Evolutionary conservation across 345 rosid species (phyloP), one percentile per base, ranked within the genome.

Genomic region (Syzygium jambos): DNA sequence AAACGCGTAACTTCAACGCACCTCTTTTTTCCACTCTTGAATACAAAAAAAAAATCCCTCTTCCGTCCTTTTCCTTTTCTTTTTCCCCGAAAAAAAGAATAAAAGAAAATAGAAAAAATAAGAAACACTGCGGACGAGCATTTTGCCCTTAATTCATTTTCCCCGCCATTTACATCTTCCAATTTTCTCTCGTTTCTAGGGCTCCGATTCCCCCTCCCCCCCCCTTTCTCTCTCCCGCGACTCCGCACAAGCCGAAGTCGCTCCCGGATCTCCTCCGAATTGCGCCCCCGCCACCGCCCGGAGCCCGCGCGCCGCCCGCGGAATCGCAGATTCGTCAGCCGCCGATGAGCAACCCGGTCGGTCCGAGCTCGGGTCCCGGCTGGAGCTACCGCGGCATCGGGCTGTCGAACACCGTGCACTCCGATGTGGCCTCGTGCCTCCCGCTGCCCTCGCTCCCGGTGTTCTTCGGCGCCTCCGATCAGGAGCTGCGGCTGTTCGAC

Each of bases 401-500:
- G 16, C 90, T 98, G 30, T 93, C 99, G 87, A 98, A 98, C 91
- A 96, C 98, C 5, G 91, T 96, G 46, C 96, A 98, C 94, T 96
- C 99, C 63, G 99, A 98, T 88, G 95, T 96, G 15, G 97, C 95
- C 68, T 95, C 97, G 90, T 93, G 95, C 92, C 92, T 98, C 94
- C 97, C 99, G 78, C 85, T 98, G 90, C 99, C 98, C 29, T 98
- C 96, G 88, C 92, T 96, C 84, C 99, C 99, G 11, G 93, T 96
- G 53, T 95, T 95, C 92, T 95, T 94, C 87, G 99, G 99, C 56
- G 95, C 99, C 14, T 89, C 94, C 84, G 95, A 93, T 89, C 96
- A 94, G 51, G 93, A 91, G 88, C 90, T 98, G 59, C 92, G 94
- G 86, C 89, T 96, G 85, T 91, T 92, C 91, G 99, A 95, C 87